Percentiles rank a stretch among this genome's conserved stretches.
phyloP scores from a whole-genome alignment of 2,329 filamentous ascomycete species.

The Trichoderma breve region DNA sequence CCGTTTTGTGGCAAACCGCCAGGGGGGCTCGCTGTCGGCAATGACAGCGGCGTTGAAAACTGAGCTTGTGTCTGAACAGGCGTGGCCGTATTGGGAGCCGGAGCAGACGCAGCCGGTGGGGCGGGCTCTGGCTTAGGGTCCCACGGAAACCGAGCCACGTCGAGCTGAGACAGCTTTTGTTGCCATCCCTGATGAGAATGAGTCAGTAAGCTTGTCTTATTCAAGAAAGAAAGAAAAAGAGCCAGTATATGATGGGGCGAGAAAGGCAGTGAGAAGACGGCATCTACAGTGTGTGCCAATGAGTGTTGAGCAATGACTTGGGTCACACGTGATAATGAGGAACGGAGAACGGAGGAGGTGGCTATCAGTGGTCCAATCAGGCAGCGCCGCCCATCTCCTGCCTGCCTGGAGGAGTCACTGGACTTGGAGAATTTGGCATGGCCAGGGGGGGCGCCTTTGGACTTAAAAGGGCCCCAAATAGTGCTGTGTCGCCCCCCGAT shows the following conservation, averaged over 20 bases:
- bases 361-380: slow-evolving; percentile 19
- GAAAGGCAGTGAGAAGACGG: not conserved
- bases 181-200: slow-evolving; percentile 75
- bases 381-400: slow-evolving; percentile 5
- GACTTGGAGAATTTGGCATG: not conserved
- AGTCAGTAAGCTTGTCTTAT: slow-evolving; percentile 3
- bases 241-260: not conserved
- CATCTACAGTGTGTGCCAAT: not conserved
- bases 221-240: not conserved
- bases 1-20: slow-evolving; percentile 35
- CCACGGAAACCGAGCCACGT: slow-evolving; percentile 90
- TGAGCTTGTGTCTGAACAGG: slow-evolving; percentile 33
- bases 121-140: slow-evolving; percentile 76
- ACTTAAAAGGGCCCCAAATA: slow-evolving; percentile 59
- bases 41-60: slow-evolving; percentile 34
- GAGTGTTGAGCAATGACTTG: not conserved
- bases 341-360: not conserved
- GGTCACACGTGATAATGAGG: slow-evolving; percentile 14
- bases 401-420: slow-evolving; percentile 16
- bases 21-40: slow-evolving; percentile 33
- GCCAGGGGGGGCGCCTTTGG: slow-evolving; percentile 29
- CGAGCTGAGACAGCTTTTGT: slow-evolving; percentile 78
- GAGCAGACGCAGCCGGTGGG: slow-evolving; percentile 36
- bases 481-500: slow-evolving; percentile 44
- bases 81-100: slow-evolving; percentile 25